Evolutionary conservation across 2,329 filamentous ascomycete genomes (phyloP), one percentile per base, ranked within the genome.

Genomic region (Arthrobotrys sphaeroides): DNA sequence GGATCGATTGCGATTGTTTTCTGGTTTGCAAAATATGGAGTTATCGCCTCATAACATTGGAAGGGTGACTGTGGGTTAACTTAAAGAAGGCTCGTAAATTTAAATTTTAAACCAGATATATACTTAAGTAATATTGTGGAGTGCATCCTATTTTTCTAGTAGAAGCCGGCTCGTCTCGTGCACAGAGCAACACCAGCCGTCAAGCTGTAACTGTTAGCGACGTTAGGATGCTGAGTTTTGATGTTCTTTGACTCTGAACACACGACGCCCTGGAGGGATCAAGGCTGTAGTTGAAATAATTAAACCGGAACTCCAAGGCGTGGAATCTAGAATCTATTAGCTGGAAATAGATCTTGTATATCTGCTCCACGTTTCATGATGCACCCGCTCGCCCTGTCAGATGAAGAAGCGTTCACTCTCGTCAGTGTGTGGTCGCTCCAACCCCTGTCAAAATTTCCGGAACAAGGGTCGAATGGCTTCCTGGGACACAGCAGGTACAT

Each of bases 381-480:
- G 72, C 72, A 68, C 72, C 64, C 40, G 26, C 18, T 64, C 45
- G 72, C 20, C 72, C 72, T 69, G 61, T 75, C 40, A 75, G 49
- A 59, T 24, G 42, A 31, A 31, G 49, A 51, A 36, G 24, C 26
- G 13, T 26, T 36, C 38, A 31, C 16, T 59, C 72, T 61, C 20
- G 38, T 26, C 9, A 12, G n/a, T 60, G 64, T 69, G 47, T 69
- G 64, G 72, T 66, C n/a, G 49, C 40, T 18, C 40, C 24, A 5
- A 67, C 24, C 70, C 70, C 70, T 74, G 70, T 49, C 53, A 18
- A 18, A 43, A 20, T 38, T 49, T 51, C 38, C 43, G 16, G 61
- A 55, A 38, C 51, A 22, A 33, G 55, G 55, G 55, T 60, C 36
- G 9, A 13, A 43, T 10, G 24, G 55, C 55, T 45, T 45, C 22